Evolutionary conservation across 805 yeast genomes (phyloP), one percentile per base, ranked within the genome.

Genomic region (Spathaspora passalidarum): DNA sequence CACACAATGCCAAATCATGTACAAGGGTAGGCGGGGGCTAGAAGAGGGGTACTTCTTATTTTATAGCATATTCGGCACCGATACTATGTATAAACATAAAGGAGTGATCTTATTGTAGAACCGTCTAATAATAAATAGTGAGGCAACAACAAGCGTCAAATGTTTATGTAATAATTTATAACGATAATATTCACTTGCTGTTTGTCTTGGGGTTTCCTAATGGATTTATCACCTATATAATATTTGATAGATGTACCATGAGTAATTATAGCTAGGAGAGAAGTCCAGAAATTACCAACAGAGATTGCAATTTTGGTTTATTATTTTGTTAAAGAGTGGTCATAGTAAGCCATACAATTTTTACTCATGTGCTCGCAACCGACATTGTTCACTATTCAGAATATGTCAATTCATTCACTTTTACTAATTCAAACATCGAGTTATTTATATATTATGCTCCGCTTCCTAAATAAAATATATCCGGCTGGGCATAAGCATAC

Each of bases 91-190:
- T 6, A 29, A n/a, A 29, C 14, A 29, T 14, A 29, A 29, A 29
- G 34, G 34, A 14, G 14, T 29, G 34, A 29, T 29, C 34, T n/a
- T 22, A 9, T 22, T 7, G 25, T 22, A 22, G 6, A 22, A n/a
- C 10, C 14, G 32, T 26, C 14, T 5, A 11, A 26, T 13, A 10
- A 13, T 29, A 29, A n/a, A n/a, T 29, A 29, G 14, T 13, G 16
- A 29, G 34, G 34, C 34, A 29, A 29, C 17, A 29, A 29, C 34
- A 29, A 29, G 34, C 34, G 34, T 29, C 34, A 29, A 29, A n/a
- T 29, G 6, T 29, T 29, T 29, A n/a, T 29, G 16, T 8, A 29
- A 29, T n/a, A 29, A 29, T 5, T 25, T 25, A 29, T n/a, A 13
- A 29, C 6, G 17, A n/a, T 29, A 13, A 13, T 29, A 29, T 29